phyloP scores from a whole-genome alignment of 2,329 filamentous ascomycete genomes.

The Aspergillus piperis region DNA sequence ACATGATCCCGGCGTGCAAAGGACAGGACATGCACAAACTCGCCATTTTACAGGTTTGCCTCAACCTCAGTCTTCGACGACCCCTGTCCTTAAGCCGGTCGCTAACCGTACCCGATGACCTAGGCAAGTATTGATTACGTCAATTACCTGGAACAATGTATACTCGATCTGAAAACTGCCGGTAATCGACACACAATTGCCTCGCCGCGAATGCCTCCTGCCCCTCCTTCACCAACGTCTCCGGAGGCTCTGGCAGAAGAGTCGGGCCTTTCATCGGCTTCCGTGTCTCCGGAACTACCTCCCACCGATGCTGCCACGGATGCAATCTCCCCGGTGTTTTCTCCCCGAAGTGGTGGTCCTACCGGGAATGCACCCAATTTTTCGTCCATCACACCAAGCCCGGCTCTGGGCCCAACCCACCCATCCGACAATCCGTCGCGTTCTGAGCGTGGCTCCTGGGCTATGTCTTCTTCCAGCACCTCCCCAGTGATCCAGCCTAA shows the following conservation, averaged over 20 bases:
- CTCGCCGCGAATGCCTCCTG: conserved; percentile 20
- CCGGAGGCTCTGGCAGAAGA: conserved; percentile 33
- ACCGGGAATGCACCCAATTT: conserved; percentile 27
- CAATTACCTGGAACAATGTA: conserved; percentile 87
- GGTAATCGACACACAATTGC: conserved; percentile 25
- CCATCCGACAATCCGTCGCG: conserved; percentile 25
- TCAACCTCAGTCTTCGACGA: background rate
- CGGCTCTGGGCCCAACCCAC: conserved; percentile 35
- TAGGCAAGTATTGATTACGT: conserved; percentile 96
- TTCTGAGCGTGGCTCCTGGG: conserved; percentile 27
- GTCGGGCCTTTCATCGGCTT: conserved; percentile 34
- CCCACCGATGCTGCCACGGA: conserved; percentile 24
- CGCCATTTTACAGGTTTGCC: conserved; percentile 81
- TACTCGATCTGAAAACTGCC: conserved; percentile 71
- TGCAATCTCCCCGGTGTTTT: conserved; percentile 37
- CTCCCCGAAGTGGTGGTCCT: conserved; percentile 31
- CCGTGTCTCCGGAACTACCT: conserved; percentile 39
- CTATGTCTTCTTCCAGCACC: conserved; percentile 21
- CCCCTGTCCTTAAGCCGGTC: conserved; percentile 6
- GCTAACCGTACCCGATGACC: conserved; percentile 6
- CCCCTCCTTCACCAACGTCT: conserved; percentile 40
- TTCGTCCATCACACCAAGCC: conserved; percentile 38
- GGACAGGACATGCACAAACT: conserved; percentile 97
- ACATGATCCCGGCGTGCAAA: conserved; percentile 93
- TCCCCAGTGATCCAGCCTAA: conserved; percentile 31